These are phyloP conservation scores for Yarrowia keelungensis DNA, from an alignment of 805 yeast genomes.

Conservation along the genomic window DNA sequence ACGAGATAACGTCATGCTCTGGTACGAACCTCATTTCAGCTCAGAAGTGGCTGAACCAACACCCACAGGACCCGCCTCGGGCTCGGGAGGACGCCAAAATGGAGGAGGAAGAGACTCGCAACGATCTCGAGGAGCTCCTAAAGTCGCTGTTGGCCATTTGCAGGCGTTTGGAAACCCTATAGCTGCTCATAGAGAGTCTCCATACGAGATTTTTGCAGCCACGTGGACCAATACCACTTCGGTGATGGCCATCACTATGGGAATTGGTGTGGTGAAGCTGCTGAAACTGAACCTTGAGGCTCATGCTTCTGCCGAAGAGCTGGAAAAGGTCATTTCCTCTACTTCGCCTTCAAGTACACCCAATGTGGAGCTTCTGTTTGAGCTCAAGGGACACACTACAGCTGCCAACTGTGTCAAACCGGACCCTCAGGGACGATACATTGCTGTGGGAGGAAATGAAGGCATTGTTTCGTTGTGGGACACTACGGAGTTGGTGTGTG, in stretches of 20 bases:
- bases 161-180: slow-evolving; percentile 14
- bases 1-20: slow-evolving; percentile 40
- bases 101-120: slow-evolving; percentile 15
- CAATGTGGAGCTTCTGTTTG: slow-evolving; percentile 7
- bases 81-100: background rate
- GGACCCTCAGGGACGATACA: slow-evolving; percentile 60
- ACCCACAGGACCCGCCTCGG: background rate
- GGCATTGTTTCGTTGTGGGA: slow-evolving; percentile 64
- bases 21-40: slow-evolving; percentile 48
- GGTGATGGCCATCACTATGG: slow-evolving; percentile 57
- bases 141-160: background rate
- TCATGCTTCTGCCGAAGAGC: slow-evolving; percentile 3
- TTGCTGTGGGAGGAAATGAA: slow-evolving; percentile 64
- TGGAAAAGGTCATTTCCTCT: slow-evolving; percentile 13
- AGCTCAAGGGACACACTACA: slow-evolving; percentile 56
- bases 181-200: slow-evolving; percentile 42
- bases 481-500: slow-evolving; percentile 52
- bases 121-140: background rate
- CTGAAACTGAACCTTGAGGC: slow-evolving; percentile 35
- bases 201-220: slow-evolving; percentile 50
- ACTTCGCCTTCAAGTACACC: background rate
- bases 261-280: slow-evolving; percentile 55
- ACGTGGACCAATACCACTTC: slow-evolving; percentile 50
- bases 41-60: slow-evolving; percentile 42
- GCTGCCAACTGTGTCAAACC: slow-evolving; percentile 56